A percentile compares a stretch with the other conserved stretches of the same genome.
Conservation (phyloP, 2,329 filamentous ascomycete genomes). For the Penicillium griseofulvum region DNA sequence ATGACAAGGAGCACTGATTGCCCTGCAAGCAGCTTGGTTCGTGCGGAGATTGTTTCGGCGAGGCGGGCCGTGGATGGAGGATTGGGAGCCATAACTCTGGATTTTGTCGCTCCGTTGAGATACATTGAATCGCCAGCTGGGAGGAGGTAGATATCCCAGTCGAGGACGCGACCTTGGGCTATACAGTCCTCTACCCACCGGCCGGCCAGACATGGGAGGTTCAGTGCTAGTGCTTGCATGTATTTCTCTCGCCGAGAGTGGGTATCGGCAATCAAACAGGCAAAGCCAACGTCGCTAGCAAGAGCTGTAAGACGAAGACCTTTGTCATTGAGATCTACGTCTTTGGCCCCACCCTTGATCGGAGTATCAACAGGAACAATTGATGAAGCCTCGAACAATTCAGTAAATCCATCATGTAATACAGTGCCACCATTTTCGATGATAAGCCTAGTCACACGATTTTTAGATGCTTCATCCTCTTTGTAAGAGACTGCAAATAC, state of each 20-base stretch:
- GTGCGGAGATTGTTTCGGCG: conserved; percentile 54
- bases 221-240: conserved; percentile 88
- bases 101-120: conserved; percentile 73
- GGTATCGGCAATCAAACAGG: conserved; percentile 79
- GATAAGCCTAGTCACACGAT: conserved; percentile 62
- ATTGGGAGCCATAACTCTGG: conserved; percentile 65
- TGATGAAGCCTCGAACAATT: conserved; percentile 63
- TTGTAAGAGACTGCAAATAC: conserved; percentile 79
- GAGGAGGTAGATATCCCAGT: conserved; percentile 79
- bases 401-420: conserved; percentile 72
- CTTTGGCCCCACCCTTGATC: conserved; percentile 24
- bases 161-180: conserved; percentile 58
- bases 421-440: conserved; percentile 68
- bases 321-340: conserved; percentile 15
- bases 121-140: conserved; percentile 78
- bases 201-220: conserved; percentile 77
- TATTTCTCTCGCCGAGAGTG: conserved; percentile 88
- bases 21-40: conserved; percentile 63
- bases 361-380: conserved; percentile 30
- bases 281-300: conserved; percentile 65
- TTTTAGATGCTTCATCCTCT: conserved; percentile 55
- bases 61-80: conserved; percentile 58
- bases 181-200: conserved; percentile 79
- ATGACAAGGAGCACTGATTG: conserved; percentile 72
- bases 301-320: conserved; percentile 55